Conservation (phyloP, 768 basidiomycete species). For the Panaeolus cyanescens region DNA sequence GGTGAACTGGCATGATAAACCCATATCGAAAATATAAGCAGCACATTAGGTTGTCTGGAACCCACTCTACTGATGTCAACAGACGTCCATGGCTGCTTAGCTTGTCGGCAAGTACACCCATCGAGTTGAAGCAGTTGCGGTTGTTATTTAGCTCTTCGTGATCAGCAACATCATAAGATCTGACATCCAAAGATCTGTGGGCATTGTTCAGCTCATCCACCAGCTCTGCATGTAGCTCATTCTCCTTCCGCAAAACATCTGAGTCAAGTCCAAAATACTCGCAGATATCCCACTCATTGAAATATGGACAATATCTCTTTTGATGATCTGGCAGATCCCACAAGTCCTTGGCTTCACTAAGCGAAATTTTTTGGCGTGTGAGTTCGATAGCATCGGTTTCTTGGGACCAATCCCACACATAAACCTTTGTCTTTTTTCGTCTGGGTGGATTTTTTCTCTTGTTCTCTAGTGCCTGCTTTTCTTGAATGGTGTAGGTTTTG, state of each 20-base stretch:
- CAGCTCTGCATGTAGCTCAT: not conserved
- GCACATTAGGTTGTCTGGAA: not conserved
- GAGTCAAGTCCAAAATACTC: constrained; percentile 1
- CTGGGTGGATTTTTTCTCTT: not conserved
- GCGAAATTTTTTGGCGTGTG: not conserved
- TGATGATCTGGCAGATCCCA: not conserved
- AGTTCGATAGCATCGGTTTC: not conserved
- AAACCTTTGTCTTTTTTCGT: constrained; percentile 1
- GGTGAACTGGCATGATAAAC: not conserved
- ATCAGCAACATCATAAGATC: not conserved
- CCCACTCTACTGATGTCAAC: not conserved
- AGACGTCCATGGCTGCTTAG: not conserved
- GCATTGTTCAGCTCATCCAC: not conserved
- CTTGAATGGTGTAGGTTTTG: not conserved
- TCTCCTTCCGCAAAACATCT: not conserved
- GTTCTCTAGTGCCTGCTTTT: not conserved
- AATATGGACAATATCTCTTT: constrained; percentile 3
- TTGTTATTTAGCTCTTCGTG: not conserved
- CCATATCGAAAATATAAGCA: not conserved
- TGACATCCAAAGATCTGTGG: not conserved
- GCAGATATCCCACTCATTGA: constrained; percentile 12
- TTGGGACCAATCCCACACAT: constrained; percentile 10
- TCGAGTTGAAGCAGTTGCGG: not conserved
- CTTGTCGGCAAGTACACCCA: not conserved
- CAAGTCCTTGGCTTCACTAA: not conserved